Percentiles rank a stretch among this genome's conserved stretches.
phyloP scores from a whole-genome alignment of 495 filamentous ascomycete species.

The Neurospora sublineolata region DNA sequence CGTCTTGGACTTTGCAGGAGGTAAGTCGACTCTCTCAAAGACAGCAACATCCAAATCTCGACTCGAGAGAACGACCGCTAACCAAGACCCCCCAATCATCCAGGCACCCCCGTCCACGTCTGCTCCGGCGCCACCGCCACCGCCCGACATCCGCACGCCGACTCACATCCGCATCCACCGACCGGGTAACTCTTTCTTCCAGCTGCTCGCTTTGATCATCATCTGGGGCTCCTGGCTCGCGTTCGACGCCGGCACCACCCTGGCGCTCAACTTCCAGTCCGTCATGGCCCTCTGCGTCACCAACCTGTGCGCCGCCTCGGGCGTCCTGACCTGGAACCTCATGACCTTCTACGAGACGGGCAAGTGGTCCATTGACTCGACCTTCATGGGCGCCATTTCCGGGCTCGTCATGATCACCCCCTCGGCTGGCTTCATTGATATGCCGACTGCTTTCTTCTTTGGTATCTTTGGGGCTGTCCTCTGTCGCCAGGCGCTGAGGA shows the following conservation, averaged over 20 bases:
- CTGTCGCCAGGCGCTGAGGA: constrained; percentile 85
- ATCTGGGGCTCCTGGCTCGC: constrained; percentile 96
- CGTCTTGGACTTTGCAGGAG: constrained; percentile 19
- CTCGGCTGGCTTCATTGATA: constrained; percentile 69
- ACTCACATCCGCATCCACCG: constrained; percentile 69
- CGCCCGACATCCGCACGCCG: constrained; percentile 66
- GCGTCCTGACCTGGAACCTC: constrained; percentile 70
- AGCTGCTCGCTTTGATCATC: constrained; percentile 57
- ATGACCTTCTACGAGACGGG: constrained; percentile 79
- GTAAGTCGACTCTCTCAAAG: not conserved
- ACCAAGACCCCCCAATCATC: not conserved
- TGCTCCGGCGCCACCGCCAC: constrained; percentile 66
- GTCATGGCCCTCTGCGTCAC: constrained; percentile 93
- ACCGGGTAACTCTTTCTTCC: constrained; percentile 20
- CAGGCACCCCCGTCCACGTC: constrained; percentile 75
- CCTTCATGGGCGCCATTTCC: constrained; percentile 83
- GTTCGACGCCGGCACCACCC: constrained; percentile 87
- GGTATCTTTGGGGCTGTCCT: constrained; percentile 74
- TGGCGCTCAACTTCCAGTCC: constrained; percentile 81
- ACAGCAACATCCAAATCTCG: not conserved
- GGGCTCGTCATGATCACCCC: constrained; percentile 79
- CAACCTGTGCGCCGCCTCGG: constrained; percentile 76
- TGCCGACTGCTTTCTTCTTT: constrained; percentile 73
- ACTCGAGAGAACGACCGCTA: not conserved
- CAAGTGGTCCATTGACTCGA: constrained; percentile 95